Base-by-base conservation (phyloP, 1,284 basidiomycete genomes). In the Papiliotrema nemorosa region DNA sequence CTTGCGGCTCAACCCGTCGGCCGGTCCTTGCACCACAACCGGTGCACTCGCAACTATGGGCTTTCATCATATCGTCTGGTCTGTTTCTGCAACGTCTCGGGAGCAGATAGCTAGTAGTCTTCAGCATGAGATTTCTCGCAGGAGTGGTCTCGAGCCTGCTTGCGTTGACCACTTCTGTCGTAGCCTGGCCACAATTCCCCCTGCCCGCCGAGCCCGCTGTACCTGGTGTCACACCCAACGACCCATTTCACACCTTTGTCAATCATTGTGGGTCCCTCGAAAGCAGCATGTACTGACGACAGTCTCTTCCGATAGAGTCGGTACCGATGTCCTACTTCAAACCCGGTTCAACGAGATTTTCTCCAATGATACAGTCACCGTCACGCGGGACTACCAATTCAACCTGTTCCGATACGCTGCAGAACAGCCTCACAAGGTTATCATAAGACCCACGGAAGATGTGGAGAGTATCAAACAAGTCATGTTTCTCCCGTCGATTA, bases 301-400 rank as follows among this genome's bases (percentile, higher is more conserved):
- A 60, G 62, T 61, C 54, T 60, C 59, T 9, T 38, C 50, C 21
- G 44, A 50, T 7, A 46, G 57, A 7, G 44, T 55, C 24, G 57
- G 54, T 3, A 63, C 63, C n/a, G 61, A 61, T 26, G 44, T 38
- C 34, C 52, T 44, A 40, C 49, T 65, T 22, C 54, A 57, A 18
- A 49, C 45, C 31, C 45, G 46, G n/a, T 38, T 66, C 20, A 18
- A 40, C 12, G 13, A n/a, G 10, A 27, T 62, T n/a, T 63, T 56
- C 50, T 42, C 62, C 33, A 60, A 62, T 47, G 42, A 41, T 5
- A 55, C 34, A 29, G 29, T 67, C 25, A 49, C 50, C 2, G 55
- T 58, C 18, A 64, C 62, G 6, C 35, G 55, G 14, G 53, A 57
- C 39, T 29, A 22, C 26, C 18, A 36, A 12, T 68, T 68, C 49